phyloP scores from a whole-genome alignment of 495 filamentous ascomycete genomes.

The Neurospora hispaniola region DNA sequence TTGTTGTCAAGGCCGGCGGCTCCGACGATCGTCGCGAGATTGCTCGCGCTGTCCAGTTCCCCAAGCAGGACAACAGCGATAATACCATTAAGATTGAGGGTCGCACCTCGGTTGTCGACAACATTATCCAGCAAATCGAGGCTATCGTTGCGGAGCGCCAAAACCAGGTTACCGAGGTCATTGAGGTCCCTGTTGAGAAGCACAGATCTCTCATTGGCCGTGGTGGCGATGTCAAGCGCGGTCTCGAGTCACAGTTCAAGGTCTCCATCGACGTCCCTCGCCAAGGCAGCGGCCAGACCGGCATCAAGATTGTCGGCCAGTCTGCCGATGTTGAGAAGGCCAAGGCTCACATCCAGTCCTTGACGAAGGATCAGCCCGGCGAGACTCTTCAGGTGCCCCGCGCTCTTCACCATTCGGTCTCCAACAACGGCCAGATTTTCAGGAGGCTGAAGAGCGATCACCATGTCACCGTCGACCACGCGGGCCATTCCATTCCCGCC shows the following conservation, averaged over 20 bases:
- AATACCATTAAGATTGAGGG: conserved; percentile 81
- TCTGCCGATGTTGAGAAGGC: conserved; percentile 70
- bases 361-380: conserved; percentile 79
- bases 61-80: conserved; percentile 66
- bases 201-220: conserved; percentile 87
- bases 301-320: conserved; percentile 74
- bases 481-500: conserved; percentile 59
- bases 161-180: conserved; percentile 59
- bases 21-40: conserved; percentile 71
- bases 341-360: conserved; percentile 65
- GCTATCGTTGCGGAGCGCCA: conserved; percentile 68
- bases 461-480: conserved; percentile 83
- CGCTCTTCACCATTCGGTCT: conserved; percentile 67
- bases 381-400: conserved; percentile 76
- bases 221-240: conserved; percentile 72
- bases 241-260: conserved; percentile 81
- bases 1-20: conserved; percentile 80
- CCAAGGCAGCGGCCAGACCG: conserved; percentile 55
- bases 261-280: conserved; percentile 85
- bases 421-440: conserved; percentile 90
- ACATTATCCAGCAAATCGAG: conserved; percentile 73
- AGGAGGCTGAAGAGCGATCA: conserved; percentile 71
- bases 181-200: conserved; percentile 78
- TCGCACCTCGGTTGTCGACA: conserved; percentile 69
- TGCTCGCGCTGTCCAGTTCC: conserved; percentile 84